Evolutionary conservation across 2,329 filamentous ascomycete species (phyloP).

Genomic region (Talaromyces funiculosus): DNA sequence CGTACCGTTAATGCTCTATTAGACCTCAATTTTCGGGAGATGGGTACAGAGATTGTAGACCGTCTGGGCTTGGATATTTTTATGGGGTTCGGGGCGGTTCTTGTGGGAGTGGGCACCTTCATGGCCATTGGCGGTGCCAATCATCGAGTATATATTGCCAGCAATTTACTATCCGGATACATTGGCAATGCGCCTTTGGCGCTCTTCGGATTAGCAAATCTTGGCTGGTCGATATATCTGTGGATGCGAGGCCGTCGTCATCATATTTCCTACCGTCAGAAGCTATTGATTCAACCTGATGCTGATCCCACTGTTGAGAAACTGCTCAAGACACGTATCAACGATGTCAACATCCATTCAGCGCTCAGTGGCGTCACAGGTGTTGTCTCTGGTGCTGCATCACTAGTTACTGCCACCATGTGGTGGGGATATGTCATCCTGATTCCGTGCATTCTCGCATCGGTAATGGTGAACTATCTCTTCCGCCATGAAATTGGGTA

Average conservation of each 20-base stretch:
- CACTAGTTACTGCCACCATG: constrained; percentile 45
- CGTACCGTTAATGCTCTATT: constrained; percentile 31
- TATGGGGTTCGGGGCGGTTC: constrained; percentile 46
- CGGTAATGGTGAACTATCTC: constrained; percentile 46
- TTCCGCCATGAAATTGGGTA: constrained; percentile 48
- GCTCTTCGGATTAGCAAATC: constrained; percentile 46
- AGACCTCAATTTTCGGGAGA: constrained; percentile 45
- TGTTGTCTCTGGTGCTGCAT: constrained; percentile 45
- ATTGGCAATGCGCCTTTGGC: constrained; percentile 50
- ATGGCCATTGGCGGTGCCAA: constrained; percentile 51
- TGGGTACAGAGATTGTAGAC: constrained; percentile 48
- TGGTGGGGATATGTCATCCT: constrained; percentile 53
- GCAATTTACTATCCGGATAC: constrained; percentile 52
- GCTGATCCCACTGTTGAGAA: not conserved
- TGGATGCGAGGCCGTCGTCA: constrained; percentile 39
- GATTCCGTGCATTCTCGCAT: constrained; percentile 45
- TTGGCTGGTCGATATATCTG: constrained; percentile 44
- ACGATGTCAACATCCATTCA: constrained; percentile 43
- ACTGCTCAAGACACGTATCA: constrained; percentile 32
- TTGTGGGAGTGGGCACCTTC: constrained; percentile 49
- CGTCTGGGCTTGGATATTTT: constrained; percentile 48
- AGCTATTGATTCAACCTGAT: not conserved
- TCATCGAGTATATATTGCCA: constrained; percentile 38
- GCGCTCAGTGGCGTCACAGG: constrained; percentile 43
- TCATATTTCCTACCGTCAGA: constrained; percentile 21